A percentile compares a stretch with the other conserved stretches of the same genome.
Evolutionary conservation across 2,329 filamentous ascomycete species (phyloP).

Genomic region (Aspergillus fumigatiaffinis): DNA sequence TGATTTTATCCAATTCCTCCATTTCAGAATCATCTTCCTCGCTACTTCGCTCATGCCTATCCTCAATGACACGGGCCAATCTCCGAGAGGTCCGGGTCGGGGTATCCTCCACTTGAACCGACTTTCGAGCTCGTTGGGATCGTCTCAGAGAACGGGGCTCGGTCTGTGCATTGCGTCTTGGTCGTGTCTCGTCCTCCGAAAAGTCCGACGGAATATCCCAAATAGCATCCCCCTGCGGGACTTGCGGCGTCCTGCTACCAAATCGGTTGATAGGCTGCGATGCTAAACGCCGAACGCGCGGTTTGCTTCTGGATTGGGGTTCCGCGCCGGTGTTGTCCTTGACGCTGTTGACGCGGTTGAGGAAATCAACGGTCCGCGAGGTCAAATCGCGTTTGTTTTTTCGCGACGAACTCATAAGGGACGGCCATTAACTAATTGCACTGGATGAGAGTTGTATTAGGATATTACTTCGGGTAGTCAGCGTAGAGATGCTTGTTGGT

Average conservation of each 20-base stretch:
- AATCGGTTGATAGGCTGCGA: constrained; percentile 1
- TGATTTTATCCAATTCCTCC: background rate
- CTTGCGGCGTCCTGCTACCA: background rate
- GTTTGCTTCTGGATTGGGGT: background rate
- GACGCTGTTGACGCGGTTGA: constrained; percentile 23
- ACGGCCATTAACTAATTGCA: background rate
- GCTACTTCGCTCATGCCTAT: background rate
- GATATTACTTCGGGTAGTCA: background rate
- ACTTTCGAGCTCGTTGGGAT: constrained; percentile 6
- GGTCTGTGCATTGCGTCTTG: background rate
- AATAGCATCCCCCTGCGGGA: constrained; percentile 4
- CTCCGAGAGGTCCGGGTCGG: background rate
- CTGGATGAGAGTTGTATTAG: background rate
- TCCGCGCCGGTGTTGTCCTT: constrained; percentile 1
- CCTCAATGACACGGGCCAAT: background rate
- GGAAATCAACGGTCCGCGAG: constrained; percentile 12
- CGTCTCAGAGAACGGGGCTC: constrained; percentile 8
- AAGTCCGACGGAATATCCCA: constrained; percentile 5
- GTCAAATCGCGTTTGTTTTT: constrained; percentile 14
- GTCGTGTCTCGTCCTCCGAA: constrained; percentile 2
- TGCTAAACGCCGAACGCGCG: background rate
- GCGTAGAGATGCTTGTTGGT: background rate
- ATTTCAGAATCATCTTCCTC: background rate
- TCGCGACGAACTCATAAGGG: constrained; percentile 10
- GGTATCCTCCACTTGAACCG: background rate